Base-by-base conservation (phyloP, 345 rosid species). In the Streptanthus diversifolius region DNA sequence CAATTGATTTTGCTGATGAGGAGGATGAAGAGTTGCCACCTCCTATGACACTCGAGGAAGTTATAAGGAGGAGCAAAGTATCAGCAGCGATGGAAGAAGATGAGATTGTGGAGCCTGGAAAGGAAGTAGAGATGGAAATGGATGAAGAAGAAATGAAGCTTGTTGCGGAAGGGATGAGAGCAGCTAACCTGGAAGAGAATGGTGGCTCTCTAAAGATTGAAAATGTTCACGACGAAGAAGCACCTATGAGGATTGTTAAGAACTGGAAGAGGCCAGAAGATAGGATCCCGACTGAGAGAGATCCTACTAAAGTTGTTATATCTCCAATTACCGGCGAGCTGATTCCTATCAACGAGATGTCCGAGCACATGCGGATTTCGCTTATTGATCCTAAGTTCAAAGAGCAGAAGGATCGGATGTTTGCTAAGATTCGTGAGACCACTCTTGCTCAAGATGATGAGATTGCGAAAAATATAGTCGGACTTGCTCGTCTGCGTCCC, bases 201-300 rank as follows among this genome's bases (percentile, higher is more conserved):
- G 81, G 78, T 71, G 77, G 75, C 22, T 84, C 75, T 52, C 60
- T 55, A 72, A 81, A 72, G 80, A 58, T 77, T 32, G 66, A 45
- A 25, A 80, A 74, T 61, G 51, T 74, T 32, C 69, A 64, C 6
- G 89, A 85, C 35, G 97, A 89, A 13, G 97, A 91, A 79, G 82
- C 84, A 53, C 97, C 97, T 10, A 89, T 91, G 91, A 85, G 93
- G 73, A 91, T 91, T 62, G 91, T 89, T 71, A 89, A 83, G 85
- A 89, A 91, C 80, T 91, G 96, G 97, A 91, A 86, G 83, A 89
- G 97, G 80, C 97, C 97, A 19, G 97, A 91, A 73, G 96, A 91
- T 49, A 91, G 97, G 79, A 65, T 89, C 24, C 83, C 85, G 58
- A 78, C 87, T 48, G 96, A 91, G 81, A 87, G 90, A 82, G 97